Conservation (phyloP, 257 asterid species). For the Solanum virginianum region DNA sequence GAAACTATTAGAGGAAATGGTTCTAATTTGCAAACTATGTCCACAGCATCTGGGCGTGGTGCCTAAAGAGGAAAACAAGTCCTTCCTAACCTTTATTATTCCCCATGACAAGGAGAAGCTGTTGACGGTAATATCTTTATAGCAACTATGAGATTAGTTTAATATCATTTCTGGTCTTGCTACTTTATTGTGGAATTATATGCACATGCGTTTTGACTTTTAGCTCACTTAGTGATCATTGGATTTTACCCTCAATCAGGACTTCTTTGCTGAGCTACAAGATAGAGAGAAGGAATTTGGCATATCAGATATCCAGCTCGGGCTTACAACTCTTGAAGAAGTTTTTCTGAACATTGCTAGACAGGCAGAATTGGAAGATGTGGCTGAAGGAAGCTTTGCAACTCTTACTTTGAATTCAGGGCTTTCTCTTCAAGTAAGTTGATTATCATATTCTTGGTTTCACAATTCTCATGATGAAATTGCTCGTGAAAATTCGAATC, state of each 20-base stretch:
- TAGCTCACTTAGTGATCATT: not conserved
- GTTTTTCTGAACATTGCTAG: slow-evolving; percentile 72
- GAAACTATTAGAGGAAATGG: not conserved
- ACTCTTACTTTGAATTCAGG: slow-evolving; percentile 52
- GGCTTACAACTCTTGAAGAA: slow-evolving; percentile 83
- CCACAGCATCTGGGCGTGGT: slow-evolving; percentile 53
- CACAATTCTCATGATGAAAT: not conserved
- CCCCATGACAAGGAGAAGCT: slow-evolving; percentile 84
- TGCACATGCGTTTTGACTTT: not conserved
- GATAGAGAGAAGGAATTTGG: slow-evolving; percentile 47
- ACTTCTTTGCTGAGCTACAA: slow-evolving; percentile 64
- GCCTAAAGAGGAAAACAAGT: slow-evolving; percentile 82
- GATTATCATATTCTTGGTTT: not conserved
- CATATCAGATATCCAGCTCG: slow-evolving; percentile 78
- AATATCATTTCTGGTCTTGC: not conserved
- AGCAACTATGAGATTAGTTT: not conserved
- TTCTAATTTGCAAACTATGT: not conserved
- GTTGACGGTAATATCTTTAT: slow-evolving; percentile 36
- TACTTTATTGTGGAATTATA: not conserved
- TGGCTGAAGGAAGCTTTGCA: slow-evolving; percentile 54
- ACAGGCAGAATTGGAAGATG: slow-evolving; percentile 70
- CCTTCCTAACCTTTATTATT: slow-evolving; percentile 70
- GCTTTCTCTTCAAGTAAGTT: slow-evolving; percentile 42
- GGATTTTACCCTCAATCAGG: slow-evolving; percentile 20
- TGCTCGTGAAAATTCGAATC: not conserved